Base-by-base conservation (phyloP, 2,329 filamentous ascomycete genomes). In the Phaeosphaeriaceae sp. region DNA sequence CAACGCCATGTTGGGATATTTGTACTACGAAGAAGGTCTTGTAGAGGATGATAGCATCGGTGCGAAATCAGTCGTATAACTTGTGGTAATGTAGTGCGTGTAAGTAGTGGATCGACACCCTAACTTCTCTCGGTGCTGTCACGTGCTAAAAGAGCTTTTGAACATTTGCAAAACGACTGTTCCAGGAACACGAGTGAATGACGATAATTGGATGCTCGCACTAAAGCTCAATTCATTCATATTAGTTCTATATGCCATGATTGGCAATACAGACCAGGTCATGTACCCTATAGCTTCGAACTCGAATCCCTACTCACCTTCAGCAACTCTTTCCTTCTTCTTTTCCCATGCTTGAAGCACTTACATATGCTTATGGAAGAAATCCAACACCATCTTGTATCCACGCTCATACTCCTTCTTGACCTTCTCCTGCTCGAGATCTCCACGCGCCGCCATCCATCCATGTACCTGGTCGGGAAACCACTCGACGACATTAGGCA, bases 291-390 rank as follows among this genome's bases (percentile, higher is more conserved):
- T n/a, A 70, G 56, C 44, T 68, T 70, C 48, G 68, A 59, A 21
- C 58, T 58, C 11, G 58, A 56, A 53, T 60, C 56, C 61, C 66
- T 70, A 56, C 40, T 54, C 24, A 19, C 59, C 59, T 46, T 70
- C 66, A 70, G 67, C 49, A 54, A 58, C 51, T 22, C 19, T 21
- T 22, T 43, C 17, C 24, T 11, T 56, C 23, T 21, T 40, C 24
- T 28, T 28, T 26, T n/a, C 17, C 9, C 23, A 13, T 11, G 30
- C 26, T n/a, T 17, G 1, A 30, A 49, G 43, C 21, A 74, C 80
- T 83, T 76, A 85, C 82, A 84, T 70, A 67, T 84, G 74, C 75
- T 84, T 79, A 64, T 84, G 82, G 78, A 84, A 85, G 66, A 81
- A 85, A 63, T 83, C 78, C 53, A 85, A 71, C 44, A 85, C 70